These are phyloP conservation scores for Aspergillus pseudonomiae DNA, from an alignment of 2,329 filamentous ascomycete genomes.

Conservation along the genomic window DNA sequence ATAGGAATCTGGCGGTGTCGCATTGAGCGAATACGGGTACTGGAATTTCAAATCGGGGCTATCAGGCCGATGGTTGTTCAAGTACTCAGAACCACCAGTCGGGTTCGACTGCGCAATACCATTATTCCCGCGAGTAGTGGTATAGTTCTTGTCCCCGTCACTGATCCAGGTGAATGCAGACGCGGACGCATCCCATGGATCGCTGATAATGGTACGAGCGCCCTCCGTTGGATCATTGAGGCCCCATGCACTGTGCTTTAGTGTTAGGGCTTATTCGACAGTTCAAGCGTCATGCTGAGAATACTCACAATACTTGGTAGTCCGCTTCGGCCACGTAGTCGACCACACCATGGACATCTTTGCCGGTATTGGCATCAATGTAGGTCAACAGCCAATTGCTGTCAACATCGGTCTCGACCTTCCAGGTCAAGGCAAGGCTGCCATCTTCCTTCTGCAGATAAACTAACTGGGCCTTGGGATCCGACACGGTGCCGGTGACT, in stretches of 20 bases:
- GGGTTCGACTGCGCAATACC: slow-evolving; percentile 20
- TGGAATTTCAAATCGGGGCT: slow-evolving; percentile 11
- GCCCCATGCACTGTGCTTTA: slow-evolving; percentile 13
- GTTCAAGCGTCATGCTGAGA: not conserved
- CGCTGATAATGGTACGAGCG: slow-evolving; percentile 8
- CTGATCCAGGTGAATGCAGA: slow-evolving; percentile 20
- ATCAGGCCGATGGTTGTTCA: slow-evolving; percentile 15
- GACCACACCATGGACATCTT: slow-evolving; percentile 16
- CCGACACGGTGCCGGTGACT: slow-evolving; percentile 14
- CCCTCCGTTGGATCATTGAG: slow-evolving; percentile 19
- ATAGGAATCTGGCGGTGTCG: slow-evolving; percentile 13
- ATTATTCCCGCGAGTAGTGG: slow-evolving; percentile 19
- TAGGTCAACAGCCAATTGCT: slow-evolving; percentile 21
- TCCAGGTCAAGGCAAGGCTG: slow-evolving; percentile 15
- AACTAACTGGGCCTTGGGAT: slow-evolving; percentile 17
- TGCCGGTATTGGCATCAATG: slow-evolving; percentile 13
- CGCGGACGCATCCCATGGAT: slow-evolving; percentile 17
- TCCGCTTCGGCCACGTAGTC: slow-evolving; percentile 19
- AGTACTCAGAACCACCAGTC: slow-evolving; percentile 8
- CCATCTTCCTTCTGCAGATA: slow-evolving; percentile 15
- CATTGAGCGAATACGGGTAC: slow-evolving; percentile 14
- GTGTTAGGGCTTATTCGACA: not conserved
- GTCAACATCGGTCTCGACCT: slow-evolving; percentile 17
- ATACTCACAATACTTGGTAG: slow-evolving; percentile 21
- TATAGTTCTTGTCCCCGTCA: slow-evolving; percentile 16